Base-by-base conservation (phyloP, 2,329 filamentous ascomycete genomes). In the Mycosphaerella sp. region DNA sequence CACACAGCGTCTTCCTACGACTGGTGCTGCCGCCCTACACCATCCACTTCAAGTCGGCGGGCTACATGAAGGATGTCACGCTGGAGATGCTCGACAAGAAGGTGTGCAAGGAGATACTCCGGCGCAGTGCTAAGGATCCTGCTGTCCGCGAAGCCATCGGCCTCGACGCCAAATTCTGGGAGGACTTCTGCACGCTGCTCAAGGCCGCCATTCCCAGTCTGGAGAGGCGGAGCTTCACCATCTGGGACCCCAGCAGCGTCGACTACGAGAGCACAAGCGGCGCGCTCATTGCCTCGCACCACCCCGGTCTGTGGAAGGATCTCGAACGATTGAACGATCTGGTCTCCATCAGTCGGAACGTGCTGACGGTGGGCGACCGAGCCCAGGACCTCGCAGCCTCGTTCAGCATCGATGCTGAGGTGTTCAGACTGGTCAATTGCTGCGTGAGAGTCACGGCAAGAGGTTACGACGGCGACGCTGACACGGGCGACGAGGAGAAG, bases 371-470 rank as follows among this genome's bases (percentile, higher is more conserved):
- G 21, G 83, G 81, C 17, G 80, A 81, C 57, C 74, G 74, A 46
- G 80, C 80, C 21, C 82, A 85, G 66, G 81, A 85, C 57, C 71
- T 84, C n/a, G 80, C 81, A 2, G 80, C 81, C 4, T 77, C 80
- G 51, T 75, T 77, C 45, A 73, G 78, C 2, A 80, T 84, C 51
- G 81, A 85, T 62, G 78, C 82, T 64, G 76, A 82, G 57, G 76
- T 85, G 31, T 74, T 84, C 58, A 77, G 78, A 39, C 67, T 85
- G 44, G 78, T 85, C 58, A 82, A 83, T 63, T 79, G 82, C 45
- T 84, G 81, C 63, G 81, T 85, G 9, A 74, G 80, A 48, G 81
- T 85, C 10, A 84, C 82, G 0, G 81, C 81, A 7, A 70, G 81
- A 59, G 82, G 82, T 0, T 85, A 82, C 58, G 82, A 85, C 67